Base-by-base conservation (phyloP, 768 basidiomycete species). In the Mycena vitilis region DNA sequence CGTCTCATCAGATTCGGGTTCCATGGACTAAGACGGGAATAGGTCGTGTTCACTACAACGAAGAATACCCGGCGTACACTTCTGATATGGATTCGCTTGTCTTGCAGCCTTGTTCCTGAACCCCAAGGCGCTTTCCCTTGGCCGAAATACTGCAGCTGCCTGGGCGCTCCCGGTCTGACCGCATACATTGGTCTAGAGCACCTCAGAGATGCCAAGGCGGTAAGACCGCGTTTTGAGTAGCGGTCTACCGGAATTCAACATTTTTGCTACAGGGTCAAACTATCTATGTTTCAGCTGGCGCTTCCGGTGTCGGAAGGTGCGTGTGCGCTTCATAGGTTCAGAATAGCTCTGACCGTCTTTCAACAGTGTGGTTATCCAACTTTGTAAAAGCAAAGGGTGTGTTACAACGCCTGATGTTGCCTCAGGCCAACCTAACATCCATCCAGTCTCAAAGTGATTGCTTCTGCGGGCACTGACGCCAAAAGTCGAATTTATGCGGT, bases 391-490 rank as follows among this genome's bases (percentile, higher is more conserved):
- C 0, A 76, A 79, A 22, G 82, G 81, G 66, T 68, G 0, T 30
- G n/a, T 34, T 6, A 57, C 9, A 11, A n/a, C 23, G 40, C 34
- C 23, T 37, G 30, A 8, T 51, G 8, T 37, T 37, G 3, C 7
- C 22, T 20, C 15, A 7, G 16, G 36, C 36, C 40, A 40, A 10
- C 40, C 44, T 45, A 45, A 37, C 16, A 23, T 10, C 49, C 37
- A 8, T 73, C 75, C 18, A 77, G 77, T 22, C 66, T 78, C n/a
- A 88, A 86, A 69, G 89, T 90, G 36, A 87, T 92, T 66, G 87
- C 84, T 0, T 88, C 86, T 0, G 87, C 88, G 0, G 88, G 91
- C 2, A 84, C 85, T 0, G 87, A 89, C 30, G 86, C 87, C 45
- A 91, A 92, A 92, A 76, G 86, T 91, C 5, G 75, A 76, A 10